Percentiles rank a stretch among this genome's conserved stretches.
These are phyloP conservation scores for Marchantia paleacea DNA, from an alignment of 225 moss, liverwort and hornwort genomes.

Conservation along the genomic window DNA sequence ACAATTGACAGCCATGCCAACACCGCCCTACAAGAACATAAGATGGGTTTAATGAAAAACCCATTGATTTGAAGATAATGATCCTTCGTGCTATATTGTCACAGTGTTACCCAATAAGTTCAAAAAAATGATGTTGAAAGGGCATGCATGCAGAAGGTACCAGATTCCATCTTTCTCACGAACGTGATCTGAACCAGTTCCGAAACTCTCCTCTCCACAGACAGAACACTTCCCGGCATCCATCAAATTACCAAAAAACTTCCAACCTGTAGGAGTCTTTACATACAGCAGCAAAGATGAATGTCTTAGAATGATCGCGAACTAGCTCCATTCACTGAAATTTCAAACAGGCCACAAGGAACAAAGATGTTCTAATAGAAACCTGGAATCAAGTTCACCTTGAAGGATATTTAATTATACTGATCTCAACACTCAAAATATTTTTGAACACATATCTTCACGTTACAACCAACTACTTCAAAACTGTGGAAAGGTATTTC, in stretches of 20 bases:
- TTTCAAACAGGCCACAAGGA: background rate
- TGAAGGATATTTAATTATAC: too few species aligned
- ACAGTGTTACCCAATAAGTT: background rate
- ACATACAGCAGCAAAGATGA: background rate
- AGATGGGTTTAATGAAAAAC: background rate
- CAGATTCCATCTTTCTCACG: slow-evolving; percentile 98
- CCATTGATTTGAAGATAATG: background rate
- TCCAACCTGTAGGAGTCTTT: slow-evolving; percentile 89
- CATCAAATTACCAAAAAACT: slow-evolving; percentile 94
- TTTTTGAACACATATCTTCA: too few species aligned
- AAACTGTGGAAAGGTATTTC: too few species aligned
- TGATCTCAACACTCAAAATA: too few species aligned
- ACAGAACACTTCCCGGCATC: slow-evolving; percentile 76
- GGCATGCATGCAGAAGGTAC: slow-evolving; percentile 31
- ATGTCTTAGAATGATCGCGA: background rate
- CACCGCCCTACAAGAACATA: slow-evolving; percentile 43
- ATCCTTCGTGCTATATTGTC: background rate
- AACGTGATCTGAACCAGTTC: slow-evolving; percentile 93
- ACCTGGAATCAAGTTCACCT: too few species aligned
- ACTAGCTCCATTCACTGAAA: background rate
- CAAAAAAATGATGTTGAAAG: background rate
- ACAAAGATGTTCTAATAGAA: too few species aligned
- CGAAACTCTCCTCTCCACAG: slow-evolving; percentile 97
- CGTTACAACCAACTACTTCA: too few species aligned
- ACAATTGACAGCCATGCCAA: slow-evolving; percentile 59